Evolutionary conservation across 2,329 filamentous ascomycete genomes (phyloP), one percentile per base, ranked within the genome.

Genomic region (Leptoxyphium fumago): DNA sequence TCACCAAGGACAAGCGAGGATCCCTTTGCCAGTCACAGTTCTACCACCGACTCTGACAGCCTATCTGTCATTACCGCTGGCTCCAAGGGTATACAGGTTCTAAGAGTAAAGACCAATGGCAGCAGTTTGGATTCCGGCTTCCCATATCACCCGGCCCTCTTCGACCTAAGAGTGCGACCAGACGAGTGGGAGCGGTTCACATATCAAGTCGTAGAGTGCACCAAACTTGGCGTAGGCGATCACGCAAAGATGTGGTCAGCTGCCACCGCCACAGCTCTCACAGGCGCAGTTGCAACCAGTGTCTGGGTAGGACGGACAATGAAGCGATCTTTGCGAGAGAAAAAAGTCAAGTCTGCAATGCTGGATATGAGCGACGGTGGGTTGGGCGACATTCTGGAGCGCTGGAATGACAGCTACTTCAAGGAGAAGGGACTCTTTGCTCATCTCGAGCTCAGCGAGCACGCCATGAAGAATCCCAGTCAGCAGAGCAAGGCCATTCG

Each of bases 391-490:
- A 43, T 48, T 11, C 43, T 55, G 14, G 45, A 48, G n/a, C 46
- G 49, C 18, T 55, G 53, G 53, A 55, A 55, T 42, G 45, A 50
- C 10, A 42, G 38, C 21, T 55, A 54, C 40, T 55, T 55, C 43
- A 45, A 38, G 1, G 42, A 50, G 29, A 50, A 50, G n/a, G 52
- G 52, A 15, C 46, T 55, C 2, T 38, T 43, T 18, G 53, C 46
- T 7, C 41, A 42, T 13, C 45, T 54, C 17, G 48, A 54, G 46
- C 47, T 55, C n/a, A 49, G 45, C 40, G 48, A 54, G 32, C 42
- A 46, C 8, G 47, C 48, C 9, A 48, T 45, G 43, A 50, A 50
- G 29, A 42, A 44, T 10, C 41, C 43, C 2, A 38, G 47, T 38
- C 47, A 50, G 32, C 44, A 48, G 18, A 46, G 48, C 38, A 48